These are phyloP conservation scores for Crithidia acanthocephali DNA, from an alignment of 208 protist species.

Conservation along the genomic window DNA sequence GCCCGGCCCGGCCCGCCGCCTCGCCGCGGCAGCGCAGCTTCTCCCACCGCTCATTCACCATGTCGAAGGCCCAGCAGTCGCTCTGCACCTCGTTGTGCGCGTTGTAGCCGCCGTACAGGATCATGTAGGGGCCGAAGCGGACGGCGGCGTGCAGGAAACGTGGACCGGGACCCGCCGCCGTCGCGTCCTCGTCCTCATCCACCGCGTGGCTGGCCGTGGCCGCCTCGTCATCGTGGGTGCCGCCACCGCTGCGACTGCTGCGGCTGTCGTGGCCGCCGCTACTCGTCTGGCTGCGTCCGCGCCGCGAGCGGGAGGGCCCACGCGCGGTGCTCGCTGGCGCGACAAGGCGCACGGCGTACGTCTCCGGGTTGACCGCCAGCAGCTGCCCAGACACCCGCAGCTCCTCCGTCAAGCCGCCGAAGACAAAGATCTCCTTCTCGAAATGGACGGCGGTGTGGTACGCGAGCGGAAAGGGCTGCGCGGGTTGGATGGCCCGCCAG, in stretches of 20 bases:
- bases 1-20: conserved; percentile 48
- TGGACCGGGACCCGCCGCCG: conserved; percentile 18
- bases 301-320: background rate
- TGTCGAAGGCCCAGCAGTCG: conserved; percentile 86
- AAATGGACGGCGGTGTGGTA: conserved; percentile 77
- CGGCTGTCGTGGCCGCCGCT: background rate
- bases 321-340: background rate
- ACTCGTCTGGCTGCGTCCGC: conserved; percentile 3
- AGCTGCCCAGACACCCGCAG: conserved; percentile 71
- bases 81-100: conserved; percentile 59
- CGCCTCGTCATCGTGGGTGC: background rate
- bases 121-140: conserved; percentile 81
- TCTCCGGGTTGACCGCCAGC: conserved; percentile 60
- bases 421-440: conserved; percentile 68
- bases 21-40: conserved; percentile 47
- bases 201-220: background rate
- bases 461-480: conserved; percentile 58
- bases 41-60: conserved; percentile 83
- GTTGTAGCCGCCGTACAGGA: conserved; percentile 85
- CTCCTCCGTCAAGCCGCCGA: conserved; percentile 79
- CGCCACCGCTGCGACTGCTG: background rate
- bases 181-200: conserved; percentile 3
- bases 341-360: conserved; percentile 65
- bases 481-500: conserved; percentile 81
- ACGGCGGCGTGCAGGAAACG: conserved; percentile 83